These are phyloP conservation scores for Auriscalpium microsporum DNA, from an alignment of 768 basidiomycete species.

Conservation along the genomic window DNA sequence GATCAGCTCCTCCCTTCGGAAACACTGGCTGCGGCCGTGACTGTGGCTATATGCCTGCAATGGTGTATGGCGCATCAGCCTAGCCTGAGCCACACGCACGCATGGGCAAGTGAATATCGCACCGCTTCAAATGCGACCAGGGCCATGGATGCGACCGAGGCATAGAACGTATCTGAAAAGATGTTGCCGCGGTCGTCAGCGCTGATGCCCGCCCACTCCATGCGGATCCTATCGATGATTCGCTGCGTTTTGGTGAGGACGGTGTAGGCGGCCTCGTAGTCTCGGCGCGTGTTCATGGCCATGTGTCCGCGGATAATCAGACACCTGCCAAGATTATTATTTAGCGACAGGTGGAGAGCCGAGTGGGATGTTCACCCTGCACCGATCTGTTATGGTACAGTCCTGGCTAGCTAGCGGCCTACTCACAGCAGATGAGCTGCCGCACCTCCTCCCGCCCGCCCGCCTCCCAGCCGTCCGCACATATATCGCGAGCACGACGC, in stretches of 20 bases:
- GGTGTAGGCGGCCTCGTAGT: background rate
- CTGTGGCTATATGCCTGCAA: background rate
- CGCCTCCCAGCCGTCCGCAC: conserved; percentile 56
- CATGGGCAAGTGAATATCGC: background rate
- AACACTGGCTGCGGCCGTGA: background rate
- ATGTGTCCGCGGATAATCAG: background rate
- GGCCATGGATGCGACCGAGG: background rate
- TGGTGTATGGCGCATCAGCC: background rate
- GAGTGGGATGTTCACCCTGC: background rate
- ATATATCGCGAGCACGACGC: conserved; percentile 40
- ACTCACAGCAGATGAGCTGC: conserved; percentile 19
- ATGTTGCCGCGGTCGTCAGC: background rate
- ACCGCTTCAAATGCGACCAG: background rate
- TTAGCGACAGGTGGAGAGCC: background rate
- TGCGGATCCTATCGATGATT: background rate
- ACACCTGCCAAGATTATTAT: background rate
- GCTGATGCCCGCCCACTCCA: background rate
- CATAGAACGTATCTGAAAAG: background rate
- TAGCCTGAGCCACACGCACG: background rate
- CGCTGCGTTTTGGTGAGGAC: background rate
- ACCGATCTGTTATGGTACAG: background rate
- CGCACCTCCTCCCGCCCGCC: conserved; percentile 30
- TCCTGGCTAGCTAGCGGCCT: no score
- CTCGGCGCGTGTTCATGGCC: background rate
- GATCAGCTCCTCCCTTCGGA: background rate